Evolutionary conservation across 345 rosid species (phyloP), one percentile per base, ranked within the genome.

Genomic region (Dovyalis caffra): DNA sequence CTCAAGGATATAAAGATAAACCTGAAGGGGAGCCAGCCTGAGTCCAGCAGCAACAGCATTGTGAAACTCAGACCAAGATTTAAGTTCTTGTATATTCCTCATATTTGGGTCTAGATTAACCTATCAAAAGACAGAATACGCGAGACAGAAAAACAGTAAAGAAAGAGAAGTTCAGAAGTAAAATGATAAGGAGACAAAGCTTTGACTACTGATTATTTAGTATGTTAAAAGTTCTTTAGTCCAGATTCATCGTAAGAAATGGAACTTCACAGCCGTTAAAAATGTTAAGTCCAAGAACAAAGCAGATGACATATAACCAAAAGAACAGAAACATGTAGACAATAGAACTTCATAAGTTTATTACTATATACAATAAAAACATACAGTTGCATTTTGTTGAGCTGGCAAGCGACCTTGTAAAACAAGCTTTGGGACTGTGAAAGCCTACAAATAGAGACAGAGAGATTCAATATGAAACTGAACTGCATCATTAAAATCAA

Each of bases 1-100:
- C 72, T 74, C 57, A 71, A 45, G 80, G 64, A 68, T 68, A 43
- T 47, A 57, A 71, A 73, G 45, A 60, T 73, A 78, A 72, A 95
- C 99, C 96, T 95, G 99, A 82, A 91, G 85, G 10, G 99, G 98
- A 25, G 98, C 91, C 86, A 95, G 87, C 77, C 93, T 86, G 72
- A 95, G 84, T 77, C 98, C 99, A 78, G 99, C 94, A 73, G 98
- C 99, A 82, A 92, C 98, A 80, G 98, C 97, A 85, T 95, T 95
- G 80, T 92, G 98, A 88, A 95, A 95, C 86, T 95, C 98, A n/a
- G 99, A 95, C 98, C 98, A 95, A 38, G 96, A 86, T 83, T 85
- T 92, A 72, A 95, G 91, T 84, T 95, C 99, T 88, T 92, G 98
- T 60, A 95, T 81, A 80, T 90, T 92, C 84, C 98, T 89, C 74